Conservation (phyloP, 108 stramenopile species). For the Licmophora abbreviata region DNA sequence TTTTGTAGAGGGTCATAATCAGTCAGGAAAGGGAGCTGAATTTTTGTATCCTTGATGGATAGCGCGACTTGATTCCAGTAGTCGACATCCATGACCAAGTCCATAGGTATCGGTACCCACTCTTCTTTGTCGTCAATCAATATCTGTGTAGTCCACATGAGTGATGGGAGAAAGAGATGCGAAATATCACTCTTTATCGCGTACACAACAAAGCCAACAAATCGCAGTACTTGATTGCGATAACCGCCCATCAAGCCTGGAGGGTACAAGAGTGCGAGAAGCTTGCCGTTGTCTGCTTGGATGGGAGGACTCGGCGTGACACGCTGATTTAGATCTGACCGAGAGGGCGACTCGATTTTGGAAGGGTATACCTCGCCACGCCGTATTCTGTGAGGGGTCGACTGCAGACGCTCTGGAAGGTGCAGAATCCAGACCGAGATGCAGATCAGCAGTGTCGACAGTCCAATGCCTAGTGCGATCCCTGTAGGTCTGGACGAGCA, state of each 20-base stretch:
- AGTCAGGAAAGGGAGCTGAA: constrained; percentile 9
- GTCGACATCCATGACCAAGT: constrained; percentile 58
- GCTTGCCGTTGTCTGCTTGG: constrained; percentile 1
- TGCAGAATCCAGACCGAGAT: too few species aligned
- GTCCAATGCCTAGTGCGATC: too few species aligned
- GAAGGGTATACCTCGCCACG: too few species aligned
- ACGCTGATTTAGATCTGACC: too few species aligned
- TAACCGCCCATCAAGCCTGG: constrained; percentile 52
- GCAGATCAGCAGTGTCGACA: too few species aligned
- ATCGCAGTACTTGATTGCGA: constrained; percentile 71
- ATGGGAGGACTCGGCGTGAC: too few species aligned
- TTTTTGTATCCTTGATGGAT: not conserved
- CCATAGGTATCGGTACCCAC: constrained; percentile 39
- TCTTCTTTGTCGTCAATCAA: not conserved
- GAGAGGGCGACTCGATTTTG: too few species aligned
- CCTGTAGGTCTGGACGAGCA: too few species aligned
- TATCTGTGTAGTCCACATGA: constrained; percentile 39
- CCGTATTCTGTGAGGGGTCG: too few species aligned
- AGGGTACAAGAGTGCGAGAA: constrained; percentile 33
- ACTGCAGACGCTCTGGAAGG: too few species aligned
- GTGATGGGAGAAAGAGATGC: constrained; percentile 42
- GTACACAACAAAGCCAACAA: constrained; percentile 35
- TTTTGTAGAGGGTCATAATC: not conserved
- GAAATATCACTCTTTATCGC: constrained; percentile 27
- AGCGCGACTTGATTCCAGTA: constrained; percentile 47